Percentiles rank a stretch among this genome's conserved stretches.
Evolutionary conservation across 2,329 filamentous ascomycete species (phyloP).

Genomic region (Escovopsis sp.): DNA sequence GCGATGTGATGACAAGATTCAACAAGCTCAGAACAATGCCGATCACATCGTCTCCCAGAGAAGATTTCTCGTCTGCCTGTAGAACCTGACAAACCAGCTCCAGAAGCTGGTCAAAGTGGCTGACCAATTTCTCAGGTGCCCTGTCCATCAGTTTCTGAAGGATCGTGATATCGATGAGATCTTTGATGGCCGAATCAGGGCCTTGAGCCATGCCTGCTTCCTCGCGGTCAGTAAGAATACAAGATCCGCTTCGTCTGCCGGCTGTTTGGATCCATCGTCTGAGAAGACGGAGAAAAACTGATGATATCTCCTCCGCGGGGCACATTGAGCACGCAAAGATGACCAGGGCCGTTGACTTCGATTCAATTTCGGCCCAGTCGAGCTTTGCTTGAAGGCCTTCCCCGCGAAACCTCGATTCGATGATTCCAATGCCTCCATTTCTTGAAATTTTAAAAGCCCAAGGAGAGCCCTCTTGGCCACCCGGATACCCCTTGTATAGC

Average conservation of each 20-base stretch:
- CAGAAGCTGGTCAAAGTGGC: conserved; percentile 47
- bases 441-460: conserved; percentile 39
- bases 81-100: conserved; percentile 48
- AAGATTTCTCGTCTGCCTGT: conserved; percentile 24
- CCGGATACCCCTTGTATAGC: conserved; percentile 34
- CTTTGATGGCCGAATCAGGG: conserved; percentile 25
- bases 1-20: conserved; percentile 42
- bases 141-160: conserved; percentile 50
- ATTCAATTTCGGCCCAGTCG: conserved; percentile 29
- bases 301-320: conserved; percentile 40
- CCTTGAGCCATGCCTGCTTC: conserved; percentile 9
- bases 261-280: conserved; percentile 36
- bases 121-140: conserved; percentile 47
- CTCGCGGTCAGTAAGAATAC: conserved; percentile 14
- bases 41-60: conserved; percentile 31
- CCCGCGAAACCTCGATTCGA: conserved; percentile 14
- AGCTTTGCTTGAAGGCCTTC: conserved; percentile 12
- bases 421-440: conserved; percentile 37
- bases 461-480: conserved; percentile 12
- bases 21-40: conserved; percentile 43
- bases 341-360: conserved; percentile 32
- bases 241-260: conserved; percentile 11
- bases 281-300: conserved; percentile 45
- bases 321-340: conserved; percentile 32
- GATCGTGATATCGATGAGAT: conserved; percentile 43